These are phyloP conservation scores for Extremus antarcticus DNA, from an alignment of 495 filamentous ascomycete species.

Conservation along the genomic window DNA sequence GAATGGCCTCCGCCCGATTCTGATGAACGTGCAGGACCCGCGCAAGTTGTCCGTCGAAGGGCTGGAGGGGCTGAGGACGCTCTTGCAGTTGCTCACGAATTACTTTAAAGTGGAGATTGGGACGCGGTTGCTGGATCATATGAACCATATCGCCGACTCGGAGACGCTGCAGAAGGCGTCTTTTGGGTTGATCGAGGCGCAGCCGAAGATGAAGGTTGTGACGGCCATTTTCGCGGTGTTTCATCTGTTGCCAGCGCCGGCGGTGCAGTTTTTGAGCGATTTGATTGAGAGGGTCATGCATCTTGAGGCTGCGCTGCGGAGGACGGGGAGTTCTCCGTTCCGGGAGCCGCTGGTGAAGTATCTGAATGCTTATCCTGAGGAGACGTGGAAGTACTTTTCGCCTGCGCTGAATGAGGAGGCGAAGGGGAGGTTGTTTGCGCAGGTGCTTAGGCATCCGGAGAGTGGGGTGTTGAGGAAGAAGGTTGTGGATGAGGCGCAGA, in stretches of 20 bases:
- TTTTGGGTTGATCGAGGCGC: slow-evolving; percentile 87
- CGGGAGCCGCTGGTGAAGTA: slow-evolving; percentile 86
- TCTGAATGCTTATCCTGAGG: slow-evolving; percentile 81
- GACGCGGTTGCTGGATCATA: slow-evolving; percentile 76
- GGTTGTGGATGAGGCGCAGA: slow-evolving; percentile 61
- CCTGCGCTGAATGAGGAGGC: slow-evolving; percentile 66
- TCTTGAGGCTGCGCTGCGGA: slow-evolving; percentile 71
- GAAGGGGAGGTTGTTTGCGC: slow-evolving; percentile 89
- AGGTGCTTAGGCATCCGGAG: slow-evolving; percentile 67
- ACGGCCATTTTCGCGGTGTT: slow-evolving; percentile 93
- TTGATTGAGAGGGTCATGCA: slow-evolving; percentile 82
- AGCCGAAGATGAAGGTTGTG: slow-evolving; percentile 81
- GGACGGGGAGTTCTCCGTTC: slow-evolving; percentile 91
- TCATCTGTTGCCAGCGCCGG: slow-evolving; percentile 80
- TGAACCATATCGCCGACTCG: slow-evolving; percentile 80
- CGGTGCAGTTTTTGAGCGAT: slow-evolving; percentile 78
- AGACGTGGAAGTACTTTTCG: slow-evolving; percentile 69
- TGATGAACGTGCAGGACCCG: slow-evolving; percentile 91
- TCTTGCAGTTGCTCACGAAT: slow-evolving; percentile 83
- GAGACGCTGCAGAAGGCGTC: slow-evolving; percentile 74
- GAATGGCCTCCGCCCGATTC: slow-evolving; percentile 82
- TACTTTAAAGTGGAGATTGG: slow-evolving; percentile 99
- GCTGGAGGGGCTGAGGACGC: slow-evolving; percentile 78
- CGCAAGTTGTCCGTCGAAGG: slow-evolving; percentile 81
- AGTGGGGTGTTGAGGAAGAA: slow-evolving; percentile 65